phyloP scores from a whole-genome alignment of 176 grass and related monocot species.

The Secale cereale region DNA sequence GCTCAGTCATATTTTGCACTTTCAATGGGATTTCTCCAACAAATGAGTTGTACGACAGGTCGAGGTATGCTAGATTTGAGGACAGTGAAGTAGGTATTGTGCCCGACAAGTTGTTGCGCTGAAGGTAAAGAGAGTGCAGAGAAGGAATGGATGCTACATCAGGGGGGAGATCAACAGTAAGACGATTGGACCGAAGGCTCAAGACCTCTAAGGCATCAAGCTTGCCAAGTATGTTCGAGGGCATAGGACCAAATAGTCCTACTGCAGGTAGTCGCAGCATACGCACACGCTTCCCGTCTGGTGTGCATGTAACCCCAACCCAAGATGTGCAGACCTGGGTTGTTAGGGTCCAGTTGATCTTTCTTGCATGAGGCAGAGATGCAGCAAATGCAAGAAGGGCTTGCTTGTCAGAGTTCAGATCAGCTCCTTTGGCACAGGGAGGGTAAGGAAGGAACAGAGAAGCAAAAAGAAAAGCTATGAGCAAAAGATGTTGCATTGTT shows the following conservation, averaged over 20 bases:
- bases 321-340: conserved; percentile 69
- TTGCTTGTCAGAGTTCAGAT: conserved; percentile 65
- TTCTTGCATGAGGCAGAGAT: conserved; percentile 65
- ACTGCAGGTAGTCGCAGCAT: conserved; percentile 58
- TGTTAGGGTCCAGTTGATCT: conserved; percentile 77
- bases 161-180: conserved; percentile 58
- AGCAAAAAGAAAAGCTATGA: conserved; percentile 29
- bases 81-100: conserved; percentile 69
- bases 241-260: conserved; percentile 77
- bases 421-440: conserved; percentile 46
- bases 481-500: conserved; percentile 36
- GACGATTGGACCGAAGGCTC: conserved; percentile 87
- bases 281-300: conserved; percentile 46
- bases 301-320: conserved; percentile 78
- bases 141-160: conserved; percentile 87
- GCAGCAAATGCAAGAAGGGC: conserved; percentile 76
- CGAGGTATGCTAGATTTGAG: conserved; percentile 66
- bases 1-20: conserved; percentile 66
- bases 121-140: conserved; percentile 76
- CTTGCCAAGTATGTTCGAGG: conserved; percentile 60
- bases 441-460: conserved; percentile 35
- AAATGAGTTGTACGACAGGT: conserved; percentile 86
- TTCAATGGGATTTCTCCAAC: conserved; percentile 62
- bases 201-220: conserved; percentile 84
- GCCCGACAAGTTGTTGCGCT: conserved; percentile 82